Percentiles rank a stretch among this genome's conserved stretches.
Conservation (phyloP, 2,329 filamentous ascomycete species). For the Beauveria sp. region DNA sequence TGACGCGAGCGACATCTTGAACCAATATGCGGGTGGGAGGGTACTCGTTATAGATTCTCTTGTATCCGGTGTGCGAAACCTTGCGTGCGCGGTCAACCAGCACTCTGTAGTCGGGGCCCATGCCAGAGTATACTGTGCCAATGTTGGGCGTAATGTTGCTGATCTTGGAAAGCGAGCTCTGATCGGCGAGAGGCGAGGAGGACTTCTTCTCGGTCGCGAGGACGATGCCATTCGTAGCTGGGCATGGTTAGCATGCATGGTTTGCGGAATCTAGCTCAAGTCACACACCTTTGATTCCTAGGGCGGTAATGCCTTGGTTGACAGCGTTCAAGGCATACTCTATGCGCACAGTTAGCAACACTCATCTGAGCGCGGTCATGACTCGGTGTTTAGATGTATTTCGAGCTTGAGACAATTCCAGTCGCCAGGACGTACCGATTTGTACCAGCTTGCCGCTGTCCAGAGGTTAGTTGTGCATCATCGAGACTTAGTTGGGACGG, state of each 20-base stretch:
- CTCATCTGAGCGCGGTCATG: conserved; percentile 11
- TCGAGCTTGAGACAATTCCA: not conserved
- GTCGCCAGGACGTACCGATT: conserved; percentile 54
- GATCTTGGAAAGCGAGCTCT: conserved; percentile 91
- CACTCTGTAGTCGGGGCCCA: conserved; percentile 97
- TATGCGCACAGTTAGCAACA: conserved; percentile 31
- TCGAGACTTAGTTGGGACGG: conserved; percentile 19
- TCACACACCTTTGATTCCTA: conserved; percentile 87
- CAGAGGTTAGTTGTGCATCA: conserved; percentile 36
- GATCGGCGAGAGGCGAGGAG: conserved; percentile 92
- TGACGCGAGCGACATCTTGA: conserved; percentile 93
- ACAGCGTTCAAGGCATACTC: conserved; percentile 99
- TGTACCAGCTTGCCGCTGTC: conserved; percentile 94
- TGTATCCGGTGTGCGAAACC: conserved; percentile 96
- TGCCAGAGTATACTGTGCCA: conserved; percentile 98
- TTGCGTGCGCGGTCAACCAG: conserved; percentile 97
- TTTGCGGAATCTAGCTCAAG: not conserved
- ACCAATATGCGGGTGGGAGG: conserved; percentile 99
- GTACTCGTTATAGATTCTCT: conserved; percentile 99
- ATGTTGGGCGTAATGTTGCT: conserved; percentile 98
- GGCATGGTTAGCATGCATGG: conserved; percentile 16
- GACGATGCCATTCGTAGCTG: conserved; percentile 97
- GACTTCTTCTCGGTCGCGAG: conserved; percentile 99
- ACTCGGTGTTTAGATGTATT: too few relatives aligned
- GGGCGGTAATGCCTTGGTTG: conserved; percentile 96